phyloP scores from a whole-genome alignment of 176 grass and related monocot genomes.

The Oryza rufipogon region DNA sequence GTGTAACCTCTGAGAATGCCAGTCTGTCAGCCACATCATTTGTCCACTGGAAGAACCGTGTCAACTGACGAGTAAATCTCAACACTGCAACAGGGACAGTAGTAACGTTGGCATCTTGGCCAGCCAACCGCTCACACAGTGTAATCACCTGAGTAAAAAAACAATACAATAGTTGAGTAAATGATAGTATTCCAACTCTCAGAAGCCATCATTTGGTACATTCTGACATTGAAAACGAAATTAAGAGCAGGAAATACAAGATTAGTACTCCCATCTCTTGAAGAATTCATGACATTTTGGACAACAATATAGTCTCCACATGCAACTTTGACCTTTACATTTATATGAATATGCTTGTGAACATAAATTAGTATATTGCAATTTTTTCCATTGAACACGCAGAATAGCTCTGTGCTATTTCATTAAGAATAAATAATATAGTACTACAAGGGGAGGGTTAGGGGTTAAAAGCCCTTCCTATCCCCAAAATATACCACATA shows the following conservation, averaged over 20 bases:
- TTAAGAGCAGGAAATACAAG: slow-evolving; percentile 3
- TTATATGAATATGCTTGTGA: not conserved
- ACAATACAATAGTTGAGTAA: slow-evolving; percentile 16
- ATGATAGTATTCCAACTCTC: slow-evolving; percentile 21
- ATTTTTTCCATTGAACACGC: too few relatives aligned
- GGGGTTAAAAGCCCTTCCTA: too few relatives aligned
- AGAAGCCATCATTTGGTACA: slow-evolving; percentile 31
- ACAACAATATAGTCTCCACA: not conserved
- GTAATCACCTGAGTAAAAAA: slow-evolving; percentile 83
- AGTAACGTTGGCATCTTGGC: slow-evolving; percentile 96
- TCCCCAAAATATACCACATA: too few relatives aligned
- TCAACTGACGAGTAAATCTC: slow-evolving; percentile 96
- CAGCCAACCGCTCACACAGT: slow-evolving; percentile 90
- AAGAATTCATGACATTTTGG: not conserved
- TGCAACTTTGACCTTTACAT: not conserved
- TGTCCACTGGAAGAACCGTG: slow-evolving; percentile 95
- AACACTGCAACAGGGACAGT: slow-evolving; percentile 92
- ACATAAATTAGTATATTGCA: not conserved
- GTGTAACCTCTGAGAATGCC: slow-evolving; percentile 89
- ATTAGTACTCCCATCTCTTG: not conserved
- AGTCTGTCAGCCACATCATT: slow-evolving; percentile 96
- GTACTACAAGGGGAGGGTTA: too few relatives aligned
- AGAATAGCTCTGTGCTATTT: too few relatives aligned
- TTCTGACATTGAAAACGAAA: slow-evolving; percentile 29
- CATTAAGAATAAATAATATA: too few relatives aligned